phyloP scores from a whole-genome alignment of 1,284 basidiomycete genomes.

The Tremellales sp. region DNA sequence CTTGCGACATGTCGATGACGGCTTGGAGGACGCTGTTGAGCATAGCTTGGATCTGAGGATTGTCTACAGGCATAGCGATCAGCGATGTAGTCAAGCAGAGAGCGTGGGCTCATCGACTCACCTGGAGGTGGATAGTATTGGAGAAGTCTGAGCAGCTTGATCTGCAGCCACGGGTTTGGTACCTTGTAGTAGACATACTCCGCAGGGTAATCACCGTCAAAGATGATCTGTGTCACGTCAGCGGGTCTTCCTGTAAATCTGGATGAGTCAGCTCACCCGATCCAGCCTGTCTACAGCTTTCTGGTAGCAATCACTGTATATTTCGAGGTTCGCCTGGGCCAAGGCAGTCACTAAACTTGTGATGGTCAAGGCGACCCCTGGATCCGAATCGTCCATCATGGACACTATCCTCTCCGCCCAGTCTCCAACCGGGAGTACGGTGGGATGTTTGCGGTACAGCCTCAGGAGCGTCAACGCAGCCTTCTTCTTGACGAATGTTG shows the following conservation, averaged over 20 bases:
- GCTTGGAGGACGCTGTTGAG: slow-evolving; percentile 82
- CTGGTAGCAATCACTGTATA: slow-evolving; percentile 85
- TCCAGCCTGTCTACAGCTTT: slow-evolving; percentile 88
- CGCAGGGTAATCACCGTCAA: slow-evolving; percentile 80
- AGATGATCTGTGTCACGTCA: slow-evolving; percentile 62
- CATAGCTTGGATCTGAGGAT: slow-evolving; percentile 69
- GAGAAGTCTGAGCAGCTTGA: slow-evolving; percentile 86
- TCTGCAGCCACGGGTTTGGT: slow-evolving; percentile 96
- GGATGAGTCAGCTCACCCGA: slow-evolving; percentile 57
- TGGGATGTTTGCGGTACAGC: slow-evolving; percentile 92
- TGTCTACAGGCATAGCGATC: slow-evolving; percentile 56
- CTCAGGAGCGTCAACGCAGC: slow-evolving; percentile 90
- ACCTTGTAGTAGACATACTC: slow-evolving; percentile 93
- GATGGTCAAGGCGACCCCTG: slow-evolving; percentile 91
- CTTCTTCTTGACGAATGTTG: slow-evolving; percentile 96
- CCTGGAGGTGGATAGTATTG: slow-evolving; percentile 95
- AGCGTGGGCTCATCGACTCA: slow-evolving; percentile 43
- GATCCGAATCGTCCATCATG: slow-evolving; percentile 88
- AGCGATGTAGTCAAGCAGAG: neutral
- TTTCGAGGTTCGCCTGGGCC: slow-evolving; percentile 88
- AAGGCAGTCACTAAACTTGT: slow-evolving; percentile 91
- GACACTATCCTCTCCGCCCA: slow-evolving; percentile 94
- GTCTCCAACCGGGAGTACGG: slow-evolving; percentile 85
- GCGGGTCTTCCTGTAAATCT: neutral
- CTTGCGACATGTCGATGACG: slow-evolving; percentile 90